phyloP scores from a whole-genome alignment of 106 monocot genomes.

The Dendrobium officinale region DNA sequence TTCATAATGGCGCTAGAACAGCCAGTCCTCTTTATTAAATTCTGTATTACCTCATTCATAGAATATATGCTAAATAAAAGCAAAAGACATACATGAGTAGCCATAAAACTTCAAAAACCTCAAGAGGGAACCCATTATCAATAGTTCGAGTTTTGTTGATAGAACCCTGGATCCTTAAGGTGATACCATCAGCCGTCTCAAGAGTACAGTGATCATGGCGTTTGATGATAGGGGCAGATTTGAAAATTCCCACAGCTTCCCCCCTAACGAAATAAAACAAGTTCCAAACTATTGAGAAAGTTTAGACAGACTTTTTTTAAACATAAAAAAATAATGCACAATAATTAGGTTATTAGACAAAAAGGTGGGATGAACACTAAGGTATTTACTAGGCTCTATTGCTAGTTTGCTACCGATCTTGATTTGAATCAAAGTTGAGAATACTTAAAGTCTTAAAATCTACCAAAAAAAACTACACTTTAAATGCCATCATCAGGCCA shows the following conservation, averaged over 20 bases:
- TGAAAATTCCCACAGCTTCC: conserved; percentile 7
- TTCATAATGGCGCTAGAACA: background rate
- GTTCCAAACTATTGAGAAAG: background rate
- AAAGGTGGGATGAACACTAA: background rate
- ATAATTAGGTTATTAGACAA: background rate
- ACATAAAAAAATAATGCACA: background rate
- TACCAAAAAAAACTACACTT: too few relatives aligned
- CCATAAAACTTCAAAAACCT: background rate
- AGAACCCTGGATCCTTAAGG: conserved; percentile 7
- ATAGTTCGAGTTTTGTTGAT: conserved; percentile 12
- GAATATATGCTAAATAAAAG: background rate
- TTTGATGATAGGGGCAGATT: conserved; percentile 14
- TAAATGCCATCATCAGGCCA: too few relatives aligned
- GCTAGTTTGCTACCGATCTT: too few relatives aligned
- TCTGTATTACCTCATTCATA: background rate
- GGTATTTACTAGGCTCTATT: too few relatives aligned
- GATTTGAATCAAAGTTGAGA: too few relatives aligned
- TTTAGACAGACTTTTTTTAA: background rate
- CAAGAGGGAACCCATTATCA: conserved; percentile 6
- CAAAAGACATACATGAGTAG: background rate
- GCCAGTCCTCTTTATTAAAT: background rate
- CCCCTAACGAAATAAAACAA: conserved; percentile 3
- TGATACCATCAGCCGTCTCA: conserved; percentile 16
- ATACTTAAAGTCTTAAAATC: too few relatives aligned
- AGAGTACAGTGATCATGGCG: conserved; percentile 5